Percentiles rank a stretch among this genome's conserved stretches.
These are phyloP conservation scores for Salix suchowensis DNA, from an alignment of 345 rosid genomes.

Conservation along the genomic window DNA sequence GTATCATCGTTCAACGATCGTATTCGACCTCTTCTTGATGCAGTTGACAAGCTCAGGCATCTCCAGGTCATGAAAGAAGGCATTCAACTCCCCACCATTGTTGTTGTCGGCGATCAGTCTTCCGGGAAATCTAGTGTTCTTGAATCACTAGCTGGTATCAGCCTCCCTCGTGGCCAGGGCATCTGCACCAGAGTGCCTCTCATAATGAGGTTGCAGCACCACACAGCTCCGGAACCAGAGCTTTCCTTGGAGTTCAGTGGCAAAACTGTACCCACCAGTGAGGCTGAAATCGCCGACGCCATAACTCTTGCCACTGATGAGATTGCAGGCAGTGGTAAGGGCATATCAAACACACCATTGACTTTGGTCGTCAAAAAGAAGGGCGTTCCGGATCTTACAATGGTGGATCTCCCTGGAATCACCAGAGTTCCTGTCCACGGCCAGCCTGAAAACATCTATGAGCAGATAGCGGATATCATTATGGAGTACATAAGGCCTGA, in stretches of 20 bases:
- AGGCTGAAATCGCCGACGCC: conserved; percentile 21
- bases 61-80: conserved; percentile 35
- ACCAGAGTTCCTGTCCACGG: conserved; percentile 46
- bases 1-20: conserved; percentile 26
- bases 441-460: conserved; percentile 40
- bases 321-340: conserved; percentile 45
- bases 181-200: conserved; percentile 52
- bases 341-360: conserved; percentile 35
- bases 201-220: conserved; percentile 45
- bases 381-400: conserved; percentile 45
- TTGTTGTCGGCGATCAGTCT: conserved; percentile 34
- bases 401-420: conserved; percentile 61
- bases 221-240: conserved; percentile 3
- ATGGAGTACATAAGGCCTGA: conserved; percentile 23
- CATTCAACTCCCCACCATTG: conserved; percentile 33
- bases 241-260: conserved; percentile 34
- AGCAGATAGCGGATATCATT: no score
- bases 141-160: conserved; percentile 47
- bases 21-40: conserved; percentile 44
- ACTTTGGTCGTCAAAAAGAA: conserved; percentile 39
- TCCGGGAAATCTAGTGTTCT: conserved; percentile 37
- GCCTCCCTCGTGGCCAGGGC: conserved; percentile 36
- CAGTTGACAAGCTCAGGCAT: conserved; percentile 40
- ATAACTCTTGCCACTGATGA: conserved; percentile 36
- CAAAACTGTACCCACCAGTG: conserved; percentile 22